Conservation (phyloP, 1,139 yeast genomes). For the Zygoascus meyerae region DNA sequence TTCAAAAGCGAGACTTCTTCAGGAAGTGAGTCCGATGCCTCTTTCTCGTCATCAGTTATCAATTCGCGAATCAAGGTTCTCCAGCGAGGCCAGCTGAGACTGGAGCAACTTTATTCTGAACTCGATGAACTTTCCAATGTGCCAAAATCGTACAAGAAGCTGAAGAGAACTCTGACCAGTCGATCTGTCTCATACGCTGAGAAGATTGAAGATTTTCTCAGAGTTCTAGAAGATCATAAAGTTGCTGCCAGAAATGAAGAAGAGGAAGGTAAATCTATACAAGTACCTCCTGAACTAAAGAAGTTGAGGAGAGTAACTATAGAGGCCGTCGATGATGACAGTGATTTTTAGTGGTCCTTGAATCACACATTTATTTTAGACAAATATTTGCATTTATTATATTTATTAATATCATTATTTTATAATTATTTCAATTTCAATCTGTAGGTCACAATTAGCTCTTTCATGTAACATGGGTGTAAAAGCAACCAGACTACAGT, state of each 20-base stretch:
- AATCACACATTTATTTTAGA: not conserved
- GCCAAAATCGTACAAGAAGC: conserved; percentile 14
- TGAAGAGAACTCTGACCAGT: conserved; percentile 22
- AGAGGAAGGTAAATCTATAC: conserved; percentile 1
- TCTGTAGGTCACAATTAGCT: not conserved
- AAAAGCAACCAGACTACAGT: no score
- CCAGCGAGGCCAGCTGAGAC: conserved; percentile 22
- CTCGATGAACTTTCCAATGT: conserved; percentile 20
- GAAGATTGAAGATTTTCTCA: conserved; percentile 23
- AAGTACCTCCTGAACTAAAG: conserved; percentile 2
- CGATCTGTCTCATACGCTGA: conserved; percentile 23
- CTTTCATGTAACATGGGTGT: no score
- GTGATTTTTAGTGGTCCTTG: conserved; percentile 12
- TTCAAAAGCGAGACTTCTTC: conserved; percentile 15
- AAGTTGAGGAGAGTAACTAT: conserved; percentile 20
- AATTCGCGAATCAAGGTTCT: conserved; percentile 24
- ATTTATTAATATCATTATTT: conserved; percentile 2
- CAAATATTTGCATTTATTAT: not conserved
- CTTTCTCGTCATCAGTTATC: conserved; percentile 12
- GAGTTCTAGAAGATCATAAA: conserved; percentile 19
- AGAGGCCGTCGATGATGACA: conserved; percentile 25
- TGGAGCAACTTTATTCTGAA: conserved; percentile 23
- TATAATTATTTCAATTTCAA: conserved; percentile 6
- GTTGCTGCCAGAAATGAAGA: conserved; percentile 15
- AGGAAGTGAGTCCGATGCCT: conserved; percentile 14